A percentile compares a stretch with the other conserved stretches of the same genome.
Evolutionary conservation across 1,284 basidiomycete genomes (phyloP).

Genomic region (Leccinum angustisporum): DNA sequence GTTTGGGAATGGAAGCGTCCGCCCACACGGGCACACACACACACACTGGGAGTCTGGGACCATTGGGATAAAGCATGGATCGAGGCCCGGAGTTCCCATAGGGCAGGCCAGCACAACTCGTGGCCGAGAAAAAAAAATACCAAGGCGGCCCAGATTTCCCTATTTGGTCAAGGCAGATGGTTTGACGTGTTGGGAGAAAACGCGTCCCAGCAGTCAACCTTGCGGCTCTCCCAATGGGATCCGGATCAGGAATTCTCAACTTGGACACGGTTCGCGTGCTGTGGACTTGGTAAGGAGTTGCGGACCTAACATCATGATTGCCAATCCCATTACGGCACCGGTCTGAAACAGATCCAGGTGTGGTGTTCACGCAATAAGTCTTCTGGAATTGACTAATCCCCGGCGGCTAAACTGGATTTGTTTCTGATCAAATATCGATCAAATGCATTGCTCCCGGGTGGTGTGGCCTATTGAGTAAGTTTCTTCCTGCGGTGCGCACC

Average conservation of each 20-base stretch:
- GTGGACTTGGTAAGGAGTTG: conserved; percentile 15
- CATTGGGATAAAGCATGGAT: conserved; percentile 7
- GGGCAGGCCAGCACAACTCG: conserved; percentile 12
- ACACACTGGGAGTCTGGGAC: conserved; percentile 11
- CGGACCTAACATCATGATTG: conserved; percentile 31
- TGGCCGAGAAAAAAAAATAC: conserved; percentile 9
- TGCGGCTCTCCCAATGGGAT: conserved; percentile 18
- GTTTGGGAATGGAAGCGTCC: conserved; percentile 24
- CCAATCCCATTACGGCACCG: conserved; percentile 36
- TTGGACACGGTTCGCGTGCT: conserved; percentile 19
- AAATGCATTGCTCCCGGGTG: conserved; percentile 27
- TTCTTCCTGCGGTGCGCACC: conserved; percentile 18
- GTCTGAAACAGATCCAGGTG: conserved; percentile 27
- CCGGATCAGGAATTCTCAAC: conserved; percentile 15
- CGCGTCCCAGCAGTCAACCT: conserved; percentile 11
- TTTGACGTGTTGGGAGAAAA: conserved; percentile 19
- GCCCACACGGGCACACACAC: conserved; percentile 1
- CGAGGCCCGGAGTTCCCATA: conserved; percentile 18
- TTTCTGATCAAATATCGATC: conserved; percentile 35
- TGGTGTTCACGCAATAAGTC: conserved; percentile 17
- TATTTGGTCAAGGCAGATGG: conserved; percentile 5
- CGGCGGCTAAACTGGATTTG: conserved; percentile 30
- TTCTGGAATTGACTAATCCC: conserved; percentile 33
- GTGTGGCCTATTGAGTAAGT: conserved; percentile 34
- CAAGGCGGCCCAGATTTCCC: conserved; percentile 9